Evolutionary conservation across 1,284 basidiomycete genomes (phyloP), one percentile per base, ranked within the genome.

Genomic region (Porogramme epimiltina): DNA sequence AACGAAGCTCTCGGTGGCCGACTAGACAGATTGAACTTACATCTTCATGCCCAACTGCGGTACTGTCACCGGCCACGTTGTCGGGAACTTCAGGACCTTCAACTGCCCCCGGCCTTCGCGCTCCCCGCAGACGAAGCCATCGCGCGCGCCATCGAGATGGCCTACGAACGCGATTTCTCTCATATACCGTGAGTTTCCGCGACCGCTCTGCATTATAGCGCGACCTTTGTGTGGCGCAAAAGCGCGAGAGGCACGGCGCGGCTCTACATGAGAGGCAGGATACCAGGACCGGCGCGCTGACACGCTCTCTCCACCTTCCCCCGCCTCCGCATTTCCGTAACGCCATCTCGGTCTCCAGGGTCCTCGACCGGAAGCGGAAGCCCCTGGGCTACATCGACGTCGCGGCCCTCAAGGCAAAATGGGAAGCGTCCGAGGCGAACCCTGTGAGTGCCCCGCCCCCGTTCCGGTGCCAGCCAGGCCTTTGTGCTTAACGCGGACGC

Each of bases 81-180:
- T n/a, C n/a, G n/a, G n/a, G n/a, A n/a, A n/a, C n/a, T 25, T 19
- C 65, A 94, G 91, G 92, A 94, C 68, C 76, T 94, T 2, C 93
- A 95, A 79, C 75, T 95, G 2, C 87, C 91, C 0, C 93, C 93
- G 8, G 93, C 93, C 0, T 95, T 94, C 69, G 84, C 88, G n/a
- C 75, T 95, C 3, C 87, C 89, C 8, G 73, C 78, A 9, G 78
- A 78, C 54, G 91, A 91, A 61, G 78, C 80, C 19, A 84, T 94
- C 50, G 79, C 80, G 9, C 76, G 81, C 25, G 93, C 91, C 1
- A 81, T 95, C 38, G 90, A 92, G 62, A 79, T 89, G 28, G 93
- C 93, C 0, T 95, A 93, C 63, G 93, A 95, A 60, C 82, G 91
- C 39, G 93, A 95, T 66, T 95, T 94, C 70, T 93, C 93, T 23